Conservation (phyloP, 108 stramenopile genomes). For the Nitzschia inconspicua region DNA sequence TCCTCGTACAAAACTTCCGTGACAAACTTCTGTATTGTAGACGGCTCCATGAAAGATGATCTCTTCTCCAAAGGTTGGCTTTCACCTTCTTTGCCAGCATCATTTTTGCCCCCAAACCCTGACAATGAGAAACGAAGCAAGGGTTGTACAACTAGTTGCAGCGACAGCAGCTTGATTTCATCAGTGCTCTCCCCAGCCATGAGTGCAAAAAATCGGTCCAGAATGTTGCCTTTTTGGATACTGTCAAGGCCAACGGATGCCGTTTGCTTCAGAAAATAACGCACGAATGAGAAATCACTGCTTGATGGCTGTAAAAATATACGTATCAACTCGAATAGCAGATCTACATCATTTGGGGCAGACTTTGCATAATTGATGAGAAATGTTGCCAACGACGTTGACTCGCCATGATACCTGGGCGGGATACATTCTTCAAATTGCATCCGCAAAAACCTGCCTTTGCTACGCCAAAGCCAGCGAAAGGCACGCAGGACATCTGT, state of each 20-base stretch:
- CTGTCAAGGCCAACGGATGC: conserved; percentile 35
- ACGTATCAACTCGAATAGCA: conserved; percentile 81
- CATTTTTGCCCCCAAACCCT: background rate
- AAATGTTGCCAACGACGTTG: conserved; percentile 59
- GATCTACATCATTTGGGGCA: conserved; percentile 65
- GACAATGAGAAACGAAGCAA: conserved; percentile 37
- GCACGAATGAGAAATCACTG: conserved; percentile 70
- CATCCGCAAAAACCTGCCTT: conserved; percentile 74
- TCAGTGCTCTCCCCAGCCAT: conserved; percentile 74
- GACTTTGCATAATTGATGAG: conserved; percentile 64
- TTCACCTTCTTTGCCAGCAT: too few relatives aligned
- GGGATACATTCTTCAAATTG: conserved; percentile 77
- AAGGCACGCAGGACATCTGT: conserved; percentile 76
- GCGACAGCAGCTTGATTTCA: conserved; percentile 70
- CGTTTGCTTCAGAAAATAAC: conserved; percentile 38
- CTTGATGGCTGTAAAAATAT: conserved; percentile 73
- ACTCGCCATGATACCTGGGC: conserved; percentile 73
- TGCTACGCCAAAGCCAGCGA: conserved; percentile 84
- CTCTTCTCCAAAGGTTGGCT: too few relatives aligned
- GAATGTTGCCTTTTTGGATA: conserved; percentile 48
- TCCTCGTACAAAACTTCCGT: conserved; percentile 37
- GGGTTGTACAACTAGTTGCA: conserved; percentile 69
- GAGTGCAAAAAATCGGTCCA: conserved; percentile 70
- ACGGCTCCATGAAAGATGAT: conserved; percentile 19
- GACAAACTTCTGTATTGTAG: conserved; percentile 34